phyloP scores from a whole-genome alignment of 768 basidiomycete genomes.

The Hypsizygus marmoreus region DNA sequence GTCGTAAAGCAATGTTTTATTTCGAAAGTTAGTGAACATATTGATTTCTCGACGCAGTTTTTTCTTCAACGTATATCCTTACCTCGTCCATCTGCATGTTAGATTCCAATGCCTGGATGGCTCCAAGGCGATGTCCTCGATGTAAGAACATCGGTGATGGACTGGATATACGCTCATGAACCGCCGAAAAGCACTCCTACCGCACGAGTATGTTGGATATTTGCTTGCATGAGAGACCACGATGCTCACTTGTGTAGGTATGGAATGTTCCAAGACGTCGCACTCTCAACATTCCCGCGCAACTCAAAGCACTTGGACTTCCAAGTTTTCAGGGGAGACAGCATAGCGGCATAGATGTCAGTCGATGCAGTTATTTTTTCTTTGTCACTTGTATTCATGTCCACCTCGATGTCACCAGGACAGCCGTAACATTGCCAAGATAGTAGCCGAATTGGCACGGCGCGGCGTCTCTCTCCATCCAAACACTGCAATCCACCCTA shows the following conservation, averaged over 20 bases:
- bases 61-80: slow-evolving; percentile 3
- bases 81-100: slow-evolving; percentile 6
- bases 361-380: slow-evolving; percentile 32
- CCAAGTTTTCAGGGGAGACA: slow-evolving; percentile 78
- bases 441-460: slow-evolving; percentile 76
- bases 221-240: slow-evolving; percentile 5
- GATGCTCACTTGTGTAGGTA: slow-evolving; percentile 20
- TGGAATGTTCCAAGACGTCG: slow-evolving; percentile 29
- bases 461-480: slow-evolving; percentile 68
- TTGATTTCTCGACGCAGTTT: slow-evolving; percentile 4
- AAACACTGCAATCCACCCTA: slow-evolving; percentile 69
- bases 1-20: slow-evolving; percentile 90
- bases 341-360: slow-evolving; percentile 90
- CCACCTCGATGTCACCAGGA: slow-evolving; percentile 54
- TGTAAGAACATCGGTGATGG: slow-evolving; percentile 60
- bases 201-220: slow-evolving; percentile 20
- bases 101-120: slow-evolving; percentile 75
- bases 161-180: slow-evolving; percentile 39
- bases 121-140: slow-evolving; percentile 74
- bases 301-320: slow-evolving; percentile 72
- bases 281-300: slow-evolving; percentile 69
- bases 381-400: slow-evolving; percentile 12
- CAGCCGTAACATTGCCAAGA: slow-evolving; percentile 83
- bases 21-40: slow-evolving; percentile 56
- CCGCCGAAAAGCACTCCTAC: slow-evolving; percentile 17